Base-by-base conservation (phyloP, 2,329 filamentous ascomycete genomes). In the Fusarium humuli region DNA sequence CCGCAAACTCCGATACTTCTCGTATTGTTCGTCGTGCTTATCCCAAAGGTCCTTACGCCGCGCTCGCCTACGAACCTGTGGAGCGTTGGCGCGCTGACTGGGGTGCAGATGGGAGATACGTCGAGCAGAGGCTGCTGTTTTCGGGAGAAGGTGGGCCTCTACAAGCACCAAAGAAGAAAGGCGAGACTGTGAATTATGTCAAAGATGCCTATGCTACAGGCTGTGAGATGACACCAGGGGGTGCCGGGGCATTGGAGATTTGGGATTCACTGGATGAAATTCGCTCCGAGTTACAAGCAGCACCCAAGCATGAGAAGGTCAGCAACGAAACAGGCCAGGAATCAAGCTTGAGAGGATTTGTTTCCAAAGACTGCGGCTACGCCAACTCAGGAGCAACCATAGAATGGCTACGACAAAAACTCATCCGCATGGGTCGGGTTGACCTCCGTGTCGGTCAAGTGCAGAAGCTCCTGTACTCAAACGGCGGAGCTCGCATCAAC, bases 81-180 rank as follows among this genome's bases (percentile, higher is more conserved):
- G 48, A 52, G 48, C 48, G 48, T 27, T 52, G 48, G 48, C 48
- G 48, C 22, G 25, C 48, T 40, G 48, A 52, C 32, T 52, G 48
- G 48, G 48, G 48, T 37, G 32, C 29, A 40, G 48, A 52, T 27
- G 22, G 32, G 30, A 52, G 48, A 52, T 52, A 40, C 16, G 32
- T 52, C 22, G 48, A 52, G 23, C 48, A 52, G 32, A 52, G 48
- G 4, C 0, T 52, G 7, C 5, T 52, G 23, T 52, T 52, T 12
- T 37, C 48, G 2, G 32, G 32, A 29, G 7, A 52, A 40, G 32
- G 48, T 0, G 32, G 22, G 11, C 23, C 48, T 29, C 32, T 52
- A 7, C 5, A 11, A 52, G 20, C 48, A 37, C 48, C 48, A 37
- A 52, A 40, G 32, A 40, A 52, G 18, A 52, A 37, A 32, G 48